These are phyloP conservation scores for Penicillium ucsense DNA, from an alignment of 495 filamentous ascomycete species.

Conservation along the genomic window DNA sequence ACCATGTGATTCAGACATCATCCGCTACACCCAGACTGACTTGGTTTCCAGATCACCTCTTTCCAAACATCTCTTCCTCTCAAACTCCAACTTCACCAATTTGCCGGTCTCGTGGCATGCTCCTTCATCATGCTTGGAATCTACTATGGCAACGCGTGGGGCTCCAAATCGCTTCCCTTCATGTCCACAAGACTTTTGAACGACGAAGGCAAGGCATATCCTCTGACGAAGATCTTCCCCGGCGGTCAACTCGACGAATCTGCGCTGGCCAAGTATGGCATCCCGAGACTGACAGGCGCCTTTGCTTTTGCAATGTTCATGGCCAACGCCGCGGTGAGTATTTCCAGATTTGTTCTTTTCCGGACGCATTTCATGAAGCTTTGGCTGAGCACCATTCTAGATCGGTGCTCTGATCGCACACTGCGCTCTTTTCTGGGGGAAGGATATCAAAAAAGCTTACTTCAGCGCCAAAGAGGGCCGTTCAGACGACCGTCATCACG, in stretches of 20 bases:
- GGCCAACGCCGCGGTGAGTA: slow-evolving; percentile 24
- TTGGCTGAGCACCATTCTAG: neutral
- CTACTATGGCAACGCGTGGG: slow-evolving; percentile 22
- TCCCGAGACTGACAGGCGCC: slow-evolving; percentile 33
- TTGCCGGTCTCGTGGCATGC: slow-evolving; percentile 8
- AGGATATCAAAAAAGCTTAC: slow-evolving; percentile 20
- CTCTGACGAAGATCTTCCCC: slow-evolving; percentile 21
- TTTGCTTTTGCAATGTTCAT: slow-evolving; percentile 28
- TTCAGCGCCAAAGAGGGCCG: slow-evolving; percentile 17
- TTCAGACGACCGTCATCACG: slow-evolving; percentile 38
- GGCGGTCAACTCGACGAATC: slow-evolving; percentile 25
- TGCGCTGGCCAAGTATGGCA: slow-evolving; percentile 22
- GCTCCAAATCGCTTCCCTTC: slow-evolving; percentile 17
- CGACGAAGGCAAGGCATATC: slow-evolving; percentile 15
- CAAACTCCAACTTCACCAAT: slow-evolving; percentile 12
- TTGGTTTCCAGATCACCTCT: slow-evolving; percentile 17
- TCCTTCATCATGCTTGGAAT: slow-evolving; percentile 16
- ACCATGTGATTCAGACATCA: no score
- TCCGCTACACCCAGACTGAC: slow-evolving; percentile 2
- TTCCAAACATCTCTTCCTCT: slow-evolving; percentile 26
- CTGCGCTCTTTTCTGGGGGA: slow-evolving; percentile 27
- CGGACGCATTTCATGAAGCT: neutral
- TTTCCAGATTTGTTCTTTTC: no score
- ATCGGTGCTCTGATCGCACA: slow-evolving; percentile 28
- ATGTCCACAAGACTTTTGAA: slow-evolving; percentile 16